phyloP scores from a whole-genome alignment of 805 yeast species.

The Ogataea sp. region DNA sequence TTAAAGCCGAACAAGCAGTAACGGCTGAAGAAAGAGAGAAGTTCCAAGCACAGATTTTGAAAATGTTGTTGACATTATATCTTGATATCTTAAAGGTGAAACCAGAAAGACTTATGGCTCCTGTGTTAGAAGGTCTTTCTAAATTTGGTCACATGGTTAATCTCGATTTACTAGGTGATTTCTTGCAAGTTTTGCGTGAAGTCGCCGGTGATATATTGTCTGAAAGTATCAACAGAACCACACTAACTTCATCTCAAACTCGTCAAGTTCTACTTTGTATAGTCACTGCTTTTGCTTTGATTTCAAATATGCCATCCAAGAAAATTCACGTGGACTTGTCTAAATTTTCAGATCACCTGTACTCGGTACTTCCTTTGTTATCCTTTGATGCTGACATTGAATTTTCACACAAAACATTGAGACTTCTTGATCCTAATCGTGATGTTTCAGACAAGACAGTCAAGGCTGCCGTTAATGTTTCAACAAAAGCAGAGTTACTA shows the following conservation, averaged over 20 bases:
- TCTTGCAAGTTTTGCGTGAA: slow-evolving; percentile 83
- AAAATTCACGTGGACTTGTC: slow-evolving; percentile 77
- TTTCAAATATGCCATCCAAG: slow-evolving; percentile 63
- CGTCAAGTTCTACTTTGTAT: slow-evolving; percentile 77
- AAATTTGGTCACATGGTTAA: slow-evolving; percentile 89
- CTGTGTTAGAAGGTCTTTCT: slow-evolving; percentile 87
- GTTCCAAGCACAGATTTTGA: slow-evolving; percentile 77
- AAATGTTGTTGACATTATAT: slow-evolving; percentile 63
- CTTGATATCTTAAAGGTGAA: slow-evolving; percentile 64
- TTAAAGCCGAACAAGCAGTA: slow-evolving; percentile 78
- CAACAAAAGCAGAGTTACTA: slow-evolving; percentile 82
- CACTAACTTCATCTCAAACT: slow-evolving; percentile 37
- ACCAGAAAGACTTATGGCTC: slow-evolving; percentile 63
- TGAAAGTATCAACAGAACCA: slow-evolving; percentile 34
- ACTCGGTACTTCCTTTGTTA: slow-evolving; percentile 57
- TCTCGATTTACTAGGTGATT: slow-evolving; percentile 86
- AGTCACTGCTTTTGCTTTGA: slow-evolving; percentile 82
- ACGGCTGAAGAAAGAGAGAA: slow-evolving; percentile 82
- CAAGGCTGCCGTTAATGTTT: slow-evolving; percentile 73
- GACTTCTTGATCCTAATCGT: slow-evolving; percentile 71
- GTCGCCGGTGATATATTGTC: slow-evolving; percentile 45
- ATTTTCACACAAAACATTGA: slow-evolving; percentile 70
- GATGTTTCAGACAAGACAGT: slow-evolving; percentile 21
- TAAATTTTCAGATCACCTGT: slow-evolving; percentile 69
- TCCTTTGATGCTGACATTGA: slow-evolving; percentile 80